These are phyloP conservation scores for Evansstolkia leycettana DNA, from an alignment of 495 filamentous ascomycete species.

Conservation along the genomic window DNA sequence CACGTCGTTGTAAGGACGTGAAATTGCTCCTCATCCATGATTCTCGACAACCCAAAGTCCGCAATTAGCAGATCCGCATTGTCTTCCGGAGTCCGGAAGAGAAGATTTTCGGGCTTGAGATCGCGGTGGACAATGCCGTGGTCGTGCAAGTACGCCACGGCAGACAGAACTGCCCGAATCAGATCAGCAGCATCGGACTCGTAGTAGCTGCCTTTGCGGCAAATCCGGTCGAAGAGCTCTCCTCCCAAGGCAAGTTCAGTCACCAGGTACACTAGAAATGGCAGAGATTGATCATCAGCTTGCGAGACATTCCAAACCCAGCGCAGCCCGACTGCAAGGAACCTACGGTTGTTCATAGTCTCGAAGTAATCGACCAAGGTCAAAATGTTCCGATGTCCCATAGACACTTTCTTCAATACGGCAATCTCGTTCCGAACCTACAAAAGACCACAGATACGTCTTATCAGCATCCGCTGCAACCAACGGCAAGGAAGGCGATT, in stretches of 20 bases:
- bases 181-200: constrained; percentile 93
- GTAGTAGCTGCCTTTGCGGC: constrained; percentile 95
- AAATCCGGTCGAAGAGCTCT: constrained; percentile 97
- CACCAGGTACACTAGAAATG: constrained; percentile 69
- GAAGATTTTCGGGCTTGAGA: constrained; percentile 44
- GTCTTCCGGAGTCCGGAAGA: constrained; percentile 44
- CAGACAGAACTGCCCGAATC: constrained; percentile 85
- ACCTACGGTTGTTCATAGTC: constrained; percentile 89
- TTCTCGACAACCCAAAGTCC: constrained; percentile 85
- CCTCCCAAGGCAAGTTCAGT: constrained; percentile 94
- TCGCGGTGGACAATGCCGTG: constrained; percentile 95
- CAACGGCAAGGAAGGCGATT: no score
- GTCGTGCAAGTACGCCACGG: constrained; percentile 97
- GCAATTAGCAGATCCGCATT: constrained; percentile 74
- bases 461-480: constrained; percentile 1
- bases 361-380: constrained; percentile 98
- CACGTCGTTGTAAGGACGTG: constrained; percentile 96
- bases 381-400: constrained; percentile 96
- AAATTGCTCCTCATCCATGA: constrained; percentile 99
- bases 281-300: constrained; percentile 1
- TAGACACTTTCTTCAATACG: constrained; percentile 87
- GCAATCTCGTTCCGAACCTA: constrained; percentile 98
- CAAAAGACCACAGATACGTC: not conserved
- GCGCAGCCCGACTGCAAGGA: not conserved
- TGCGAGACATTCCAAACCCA: not conserved